phyloP scores from a whole-genome alignment of 495 filamentous ascomycete genomes.

The Umbilicaria muhlenbergii region DNA sequence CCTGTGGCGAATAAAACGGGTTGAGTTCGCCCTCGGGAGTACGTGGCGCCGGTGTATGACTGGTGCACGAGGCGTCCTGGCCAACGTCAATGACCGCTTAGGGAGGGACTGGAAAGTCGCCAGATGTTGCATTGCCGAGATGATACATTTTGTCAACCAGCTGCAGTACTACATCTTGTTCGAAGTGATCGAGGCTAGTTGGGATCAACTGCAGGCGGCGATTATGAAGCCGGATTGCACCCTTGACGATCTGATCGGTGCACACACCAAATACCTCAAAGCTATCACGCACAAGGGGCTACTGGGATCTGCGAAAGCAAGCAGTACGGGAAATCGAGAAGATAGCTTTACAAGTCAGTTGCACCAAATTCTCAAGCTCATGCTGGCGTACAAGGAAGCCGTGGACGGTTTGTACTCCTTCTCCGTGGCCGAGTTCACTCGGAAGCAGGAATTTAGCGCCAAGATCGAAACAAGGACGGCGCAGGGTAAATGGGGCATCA shows the following conservation, averaged over 20 bases:
- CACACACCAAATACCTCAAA: constrained; percentile 80
- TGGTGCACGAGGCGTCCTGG: constrained; percentile 81
- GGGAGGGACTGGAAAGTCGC: constrained; percentile 80
- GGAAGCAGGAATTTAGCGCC: constrained; percentile 68
- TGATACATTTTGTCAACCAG: constrained; percentile 96
- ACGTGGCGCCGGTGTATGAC: constrained; percentile 97
- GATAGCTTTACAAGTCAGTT: constrained; percentile 83
- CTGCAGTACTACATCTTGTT: constrained; percentile 96
- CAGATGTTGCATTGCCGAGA: constrained; percentile 78
- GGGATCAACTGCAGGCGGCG: constrained; percentile 71
- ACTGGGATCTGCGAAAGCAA: constrained; percentile 45
- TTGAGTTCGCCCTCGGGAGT: constrained; percentile 81
- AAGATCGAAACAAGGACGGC: constrained; percentile 49
- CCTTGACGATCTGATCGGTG: constrained; percentile 84
- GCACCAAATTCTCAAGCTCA: constrained; percentile 79
- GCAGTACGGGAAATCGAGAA: constrained; percentile 34
- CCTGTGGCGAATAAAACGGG: constrained; percentile 94
- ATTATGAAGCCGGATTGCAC: constrained; percentile 72
- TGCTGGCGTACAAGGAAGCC: constrained; percentile 85
- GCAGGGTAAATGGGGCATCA: constrained; percentile 45
- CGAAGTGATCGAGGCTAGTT: constrained; percentile 91
- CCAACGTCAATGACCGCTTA: constrained; percentile 57
- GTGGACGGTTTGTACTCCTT: constrained; percentile 92
- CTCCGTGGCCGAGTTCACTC: constrained; percentile 83
- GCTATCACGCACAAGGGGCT: constrained; percentile 95